phyloP scores from a whole-genome alignment of 441 rosid genomes.

The Cnidoscolus chayamansa region DNA sequence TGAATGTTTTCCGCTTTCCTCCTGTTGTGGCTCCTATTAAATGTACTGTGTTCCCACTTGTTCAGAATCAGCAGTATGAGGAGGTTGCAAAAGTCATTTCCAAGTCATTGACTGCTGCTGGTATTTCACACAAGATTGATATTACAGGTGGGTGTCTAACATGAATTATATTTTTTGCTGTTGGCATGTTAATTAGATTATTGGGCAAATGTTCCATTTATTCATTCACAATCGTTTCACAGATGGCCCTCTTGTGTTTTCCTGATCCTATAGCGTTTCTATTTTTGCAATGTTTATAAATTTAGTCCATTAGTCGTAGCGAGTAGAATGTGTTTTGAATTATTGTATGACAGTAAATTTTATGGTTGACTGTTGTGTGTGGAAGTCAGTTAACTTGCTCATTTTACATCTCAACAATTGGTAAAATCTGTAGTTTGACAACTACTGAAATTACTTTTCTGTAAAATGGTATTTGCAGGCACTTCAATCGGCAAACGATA shows the following conservation, averaged over 20 bases:
- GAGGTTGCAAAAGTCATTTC: constrained; percentile 59
- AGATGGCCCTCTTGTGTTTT: neutral
- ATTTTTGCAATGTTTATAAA: constrained; percentile 42
- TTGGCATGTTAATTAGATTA: neutral
- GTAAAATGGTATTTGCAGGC: constrained; percentile 33
- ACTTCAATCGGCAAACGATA: constrained; percentile 76
- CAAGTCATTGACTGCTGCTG: constrained; percentile 55
- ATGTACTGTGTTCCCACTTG: constrained; percentile 72
- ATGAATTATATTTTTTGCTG: neutral
- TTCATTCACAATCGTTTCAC: neutral
- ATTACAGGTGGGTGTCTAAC: constrained; percentile 46
- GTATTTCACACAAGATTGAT: constrained; percentile 69
- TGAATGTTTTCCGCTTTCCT: constrained; percentile 69
- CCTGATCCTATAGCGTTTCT: neutral
- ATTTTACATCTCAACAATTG: neutral
- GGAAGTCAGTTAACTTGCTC: neutral
- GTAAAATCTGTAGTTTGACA: neutral
- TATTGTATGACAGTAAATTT: neutral
- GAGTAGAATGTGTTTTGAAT: neutral
- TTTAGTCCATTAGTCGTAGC: neutral
- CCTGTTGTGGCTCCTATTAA: constrained; percentile 70
- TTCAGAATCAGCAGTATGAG: constrained; percentile 62
- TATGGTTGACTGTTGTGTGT: neutral
- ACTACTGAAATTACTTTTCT: neutral
- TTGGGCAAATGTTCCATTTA: neutral